Evolutionary conservation across 2,329 filamentous ascomycete species (phyloP).

Genomic region (Penicillium hesseltinei): DNA sequence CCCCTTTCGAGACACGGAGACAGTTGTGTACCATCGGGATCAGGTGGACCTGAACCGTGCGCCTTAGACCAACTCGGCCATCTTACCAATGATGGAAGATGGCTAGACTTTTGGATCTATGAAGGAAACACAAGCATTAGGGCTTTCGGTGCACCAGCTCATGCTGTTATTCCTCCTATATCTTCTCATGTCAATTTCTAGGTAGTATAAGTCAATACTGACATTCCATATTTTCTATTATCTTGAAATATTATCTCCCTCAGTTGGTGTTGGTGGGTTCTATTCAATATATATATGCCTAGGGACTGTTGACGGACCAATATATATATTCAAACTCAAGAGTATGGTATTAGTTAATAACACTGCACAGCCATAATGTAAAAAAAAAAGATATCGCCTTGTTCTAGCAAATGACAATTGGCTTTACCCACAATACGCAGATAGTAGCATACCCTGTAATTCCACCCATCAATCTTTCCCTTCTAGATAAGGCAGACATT

Average conservation of each 20-base stretch:
- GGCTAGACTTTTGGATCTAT: too few species aligned
- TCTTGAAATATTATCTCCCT: background rate
- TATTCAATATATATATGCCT: background rate
- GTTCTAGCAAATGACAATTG: background rate
- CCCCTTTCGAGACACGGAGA: slow-evolving; percentile 15
- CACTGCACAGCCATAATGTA: background rate
- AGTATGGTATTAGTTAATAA: background rate
- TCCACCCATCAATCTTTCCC: slow-evolving; percentile 1
- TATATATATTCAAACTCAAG: background rate
- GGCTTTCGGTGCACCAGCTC: background rate
- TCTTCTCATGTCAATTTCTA: background rate
- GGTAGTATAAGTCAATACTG: background rate
- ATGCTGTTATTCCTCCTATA: background rate
- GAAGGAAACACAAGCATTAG: fast-evolving
- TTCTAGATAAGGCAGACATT: slow-evolving; percentile 12
- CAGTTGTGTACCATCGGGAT: slow-evolving; percentile 18
- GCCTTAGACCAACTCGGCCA: slow-evolving; percentile 40
- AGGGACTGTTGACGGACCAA: background rate
- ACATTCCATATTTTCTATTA: background rate
- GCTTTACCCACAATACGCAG: too few species aligned
- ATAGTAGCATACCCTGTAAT: too few species aligned
- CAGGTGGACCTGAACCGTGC: slow-evolving; percentile 35
- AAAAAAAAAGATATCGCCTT: too few species aligned
- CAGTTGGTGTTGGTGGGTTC: background rate
- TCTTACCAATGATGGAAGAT: slow-evolving; percentile 18